Base-by-base conservation (phyloP, 345 rosid genomes). In the Populus tremula region DNA sequence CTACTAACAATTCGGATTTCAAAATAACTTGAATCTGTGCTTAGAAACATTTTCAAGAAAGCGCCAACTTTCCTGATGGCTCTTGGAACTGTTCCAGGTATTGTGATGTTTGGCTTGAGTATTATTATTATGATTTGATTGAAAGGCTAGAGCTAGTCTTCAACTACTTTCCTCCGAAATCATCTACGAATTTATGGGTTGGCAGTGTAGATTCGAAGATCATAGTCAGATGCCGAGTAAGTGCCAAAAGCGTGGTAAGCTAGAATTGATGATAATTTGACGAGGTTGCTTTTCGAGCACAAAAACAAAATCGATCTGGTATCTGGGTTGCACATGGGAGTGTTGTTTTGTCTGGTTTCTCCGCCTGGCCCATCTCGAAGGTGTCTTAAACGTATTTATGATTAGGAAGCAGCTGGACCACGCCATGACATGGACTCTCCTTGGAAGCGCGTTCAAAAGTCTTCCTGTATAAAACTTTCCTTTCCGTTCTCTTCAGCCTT, bases 321-420 rank as follows among this genome's bases (percentile, higher is more conserved):
- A 27, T 77, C n/a, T 71, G 69, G 68, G 54, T 49, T 67, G 85
- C 87, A 80, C 81, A 80, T 80, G 82, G 80, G 77, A 0, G 17
- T 6, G 36, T 39, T 54, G 72, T 25, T 17, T 72, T 74, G 73
- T 76, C 65, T 38, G 39, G 64, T 74, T 65, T 70, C n/a, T 14
- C 10, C 43, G 67, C n/a, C 17, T 73, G 85, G 79, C 61, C 82
- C 43, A 23, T 23, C 13, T 13, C 33, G 16, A 17, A 23, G 64
- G 35, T 69, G 73, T 70, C 70, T 2, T 64, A 68, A 50, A 76
- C 69, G 71, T 43, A 78, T 70, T 80, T 61, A 63, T 70, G 61
- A 78, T 33, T 80, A 72, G 81, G 73, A 45, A 25, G 84, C 81
- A 74, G 85, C 84, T 80, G 84, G 75, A 84, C 79, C 84, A 53